Conservation (phyloP, 2,329 filamentous ascomycete species). For the Colletotrichum phormii region DNA sequence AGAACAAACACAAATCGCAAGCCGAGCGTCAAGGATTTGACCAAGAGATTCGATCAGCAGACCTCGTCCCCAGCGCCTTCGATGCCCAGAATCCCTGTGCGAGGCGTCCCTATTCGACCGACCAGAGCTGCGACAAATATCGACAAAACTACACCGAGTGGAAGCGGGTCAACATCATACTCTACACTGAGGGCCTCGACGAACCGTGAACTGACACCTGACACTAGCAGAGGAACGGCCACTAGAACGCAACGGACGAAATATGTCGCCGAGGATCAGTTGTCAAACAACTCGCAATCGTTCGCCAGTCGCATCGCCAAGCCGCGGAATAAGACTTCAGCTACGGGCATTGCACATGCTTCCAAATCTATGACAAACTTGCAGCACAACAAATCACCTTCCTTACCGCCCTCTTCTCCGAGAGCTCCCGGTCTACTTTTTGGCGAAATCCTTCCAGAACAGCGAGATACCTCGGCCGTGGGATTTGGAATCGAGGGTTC, state of each 20-base stretch:
- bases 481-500: conserved; percentile 70
- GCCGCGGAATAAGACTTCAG: conserved; percentile 50
- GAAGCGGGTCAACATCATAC: conserved; percentile 50
- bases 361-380: conserved; percentile 50
- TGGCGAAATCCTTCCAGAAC: conserved; percentile 77
- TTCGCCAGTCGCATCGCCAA: conserved; percentile 70
- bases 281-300: conserved; percentile 66
- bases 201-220: conserved; percentile 46
- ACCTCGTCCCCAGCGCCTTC: conserved; percentile 49
- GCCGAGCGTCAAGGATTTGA: conserved; percentile 83
- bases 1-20: conserved; percentile 53
- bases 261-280: conserved; percentile 61
- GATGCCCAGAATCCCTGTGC: conserved; percentile 50
- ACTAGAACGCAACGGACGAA: conserved; percentile 56
- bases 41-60: conserved; percentile 79
- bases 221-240: conserved; percentile 32
- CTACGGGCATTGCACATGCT: conserved; percentile 48
- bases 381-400: conserved; percentile 42
- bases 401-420: conserved; percentile 45
- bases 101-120: conserved; percentile 50
- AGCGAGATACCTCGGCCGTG: conserved; percentile 61
- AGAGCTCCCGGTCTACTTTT: conserved; percentile 71
- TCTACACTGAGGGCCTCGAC: conserved; percentile 53
- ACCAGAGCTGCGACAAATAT: conserved; percentile 48
- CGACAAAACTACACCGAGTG: conserved; percentile 35